A percentile compares a stretch with the other conserved stretches of the same genome.
phyloP scores from a whole-genome alignment of 1,139 yeast species.

The Blastobotrys niveus region DNA sequence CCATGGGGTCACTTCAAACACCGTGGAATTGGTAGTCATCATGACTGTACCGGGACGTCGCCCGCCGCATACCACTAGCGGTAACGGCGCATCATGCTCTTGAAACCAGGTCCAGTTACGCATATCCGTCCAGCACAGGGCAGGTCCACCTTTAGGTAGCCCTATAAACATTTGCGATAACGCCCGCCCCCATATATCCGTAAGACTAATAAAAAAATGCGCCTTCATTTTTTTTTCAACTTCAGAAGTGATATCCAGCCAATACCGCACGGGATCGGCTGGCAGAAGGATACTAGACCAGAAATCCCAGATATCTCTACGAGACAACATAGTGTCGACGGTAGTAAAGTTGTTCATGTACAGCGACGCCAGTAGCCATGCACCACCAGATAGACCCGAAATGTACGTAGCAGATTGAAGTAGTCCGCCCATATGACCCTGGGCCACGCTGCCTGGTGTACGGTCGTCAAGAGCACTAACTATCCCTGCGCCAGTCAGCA shows the following conservation, averaged over 20 bases:
- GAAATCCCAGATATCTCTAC: conserved; percentile 30
- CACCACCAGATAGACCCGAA: conserved; percentile 78
- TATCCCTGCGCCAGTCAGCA: conserved; percentile 76
- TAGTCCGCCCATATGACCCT: conserved; percentile 71
- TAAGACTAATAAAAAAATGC: conserved; percentile 62
- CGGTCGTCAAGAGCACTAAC: conserved; percentile 67
- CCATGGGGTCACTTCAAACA: conserved; percentile 73
- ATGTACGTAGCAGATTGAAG: conserved; percentile 68
- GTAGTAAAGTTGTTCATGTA: conserved; percentile 79
- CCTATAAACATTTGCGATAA: conserved; percentile 63
- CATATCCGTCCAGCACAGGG: conserved; percentile 60
- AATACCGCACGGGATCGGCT: conserved; percentile 6
- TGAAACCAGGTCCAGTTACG: conserved; percentile 46
- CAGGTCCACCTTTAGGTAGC: conserved; percentile 50
- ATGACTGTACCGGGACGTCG: conserved; percentile 47
- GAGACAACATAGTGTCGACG: conserved; percentile 43
- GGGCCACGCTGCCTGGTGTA: conserved; percentile 47
- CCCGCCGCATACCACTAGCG: conserved; percentile 72
- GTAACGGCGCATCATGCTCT: conserved; percentile 71
- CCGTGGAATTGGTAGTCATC: conserved; percentile 61
- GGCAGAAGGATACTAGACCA: conserved; percentile 39
- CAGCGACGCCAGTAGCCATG: conserved; percentile 77
- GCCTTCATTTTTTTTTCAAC: conserved; percentile 54
- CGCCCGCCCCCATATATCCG: conserved; percentile 88
- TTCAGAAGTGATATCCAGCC: conserved; percentile 34